Conservation (phyloP, 441 rosid genomes). For the Gossypium schwendimanii region DNA sequence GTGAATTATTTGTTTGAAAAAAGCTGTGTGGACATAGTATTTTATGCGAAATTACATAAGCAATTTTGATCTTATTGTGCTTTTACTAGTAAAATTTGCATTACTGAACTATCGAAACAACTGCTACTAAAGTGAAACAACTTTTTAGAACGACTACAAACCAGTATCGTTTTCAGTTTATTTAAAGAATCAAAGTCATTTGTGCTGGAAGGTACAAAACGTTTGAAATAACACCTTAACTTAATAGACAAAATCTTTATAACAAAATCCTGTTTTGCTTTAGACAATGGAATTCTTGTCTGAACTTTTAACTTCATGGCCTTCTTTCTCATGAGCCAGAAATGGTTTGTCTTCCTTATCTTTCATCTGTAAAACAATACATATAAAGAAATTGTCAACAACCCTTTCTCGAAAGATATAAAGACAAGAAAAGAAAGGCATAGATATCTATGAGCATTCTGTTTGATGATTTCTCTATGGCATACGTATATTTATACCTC, state of each 20-base stretch:
- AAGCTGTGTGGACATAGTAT: too few relatives aligned
- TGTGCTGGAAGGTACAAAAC: conserved; percentile 20
- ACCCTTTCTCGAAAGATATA: neutral
- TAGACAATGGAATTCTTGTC: conserved; percentile 61
- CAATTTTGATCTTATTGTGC: too few relatives aligned
- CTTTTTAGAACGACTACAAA: too few relatives aligned
- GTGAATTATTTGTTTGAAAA: too few relatives aligned
- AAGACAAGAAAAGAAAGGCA: too few relatives aligned
- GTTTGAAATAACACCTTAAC: conserved; percentile 9
- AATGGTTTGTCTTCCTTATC: conserved; percentile 69
- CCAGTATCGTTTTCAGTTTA: conserved; percentile 10
- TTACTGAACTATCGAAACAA: too few relatives aligned
- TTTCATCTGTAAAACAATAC: conserved; percentile 38
- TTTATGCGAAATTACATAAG: too few relatives aligned
- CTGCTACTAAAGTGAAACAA: too few relatives aligned
- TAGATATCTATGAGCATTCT: too few relatives aligned
- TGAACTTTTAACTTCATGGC: conserved; percentile 55
- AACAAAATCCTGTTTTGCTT: conserved; percentile 1
- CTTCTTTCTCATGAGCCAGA: conserved; percentile 59
- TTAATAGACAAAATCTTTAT: neutral
- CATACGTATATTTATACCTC: conserved; percentile 30
- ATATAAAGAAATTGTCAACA: neutral
- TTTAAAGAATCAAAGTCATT: conserved; percentile 33
- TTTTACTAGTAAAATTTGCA: too few relatives aligned
- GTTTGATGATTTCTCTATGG: neutral